Conservation (phyloP, 305 asterid species). For the Petunia hybrid region DNA sequence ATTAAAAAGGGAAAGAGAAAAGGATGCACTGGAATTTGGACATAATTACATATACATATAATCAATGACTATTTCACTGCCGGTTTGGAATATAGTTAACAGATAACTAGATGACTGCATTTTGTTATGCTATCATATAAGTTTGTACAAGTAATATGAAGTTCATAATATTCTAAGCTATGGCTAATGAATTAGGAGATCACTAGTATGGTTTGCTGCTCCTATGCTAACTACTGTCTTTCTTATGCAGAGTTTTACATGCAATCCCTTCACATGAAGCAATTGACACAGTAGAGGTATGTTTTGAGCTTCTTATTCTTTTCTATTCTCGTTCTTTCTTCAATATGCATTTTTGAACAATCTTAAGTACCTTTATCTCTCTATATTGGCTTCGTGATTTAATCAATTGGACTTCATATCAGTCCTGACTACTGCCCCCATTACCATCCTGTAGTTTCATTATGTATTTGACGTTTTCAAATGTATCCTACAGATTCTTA, state of each 20-base stretch:
- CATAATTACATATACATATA: conserved; percentile 4
- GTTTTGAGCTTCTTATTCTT: conserved; percentile 18
- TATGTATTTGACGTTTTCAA: conserved; percentile 10
- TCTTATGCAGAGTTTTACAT: conserved; percentile 77
- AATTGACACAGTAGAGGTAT: conserved; percentile 98
- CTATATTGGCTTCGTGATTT: neutral
- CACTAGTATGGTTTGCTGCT: neutral
- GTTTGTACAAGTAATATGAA: neutral
- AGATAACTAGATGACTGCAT: neutral
- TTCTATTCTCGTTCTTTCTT: conserved; percentile 18
- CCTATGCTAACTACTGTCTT: conserved; percentile 5
- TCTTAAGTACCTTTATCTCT: neutral
- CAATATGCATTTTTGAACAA: neutral
- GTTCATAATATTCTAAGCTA: conserved; percentile 5
- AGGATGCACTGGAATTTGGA: neutral
- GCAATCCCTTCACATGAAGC: conserved; percentile 98
- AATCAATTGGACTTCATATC: neutral
- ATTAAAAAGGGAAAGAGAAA: neutral
- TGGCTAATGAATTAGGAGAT: conserved; percentile 7
- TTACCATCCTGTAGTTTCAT: neutral
- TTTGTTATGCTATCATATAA: neutral
- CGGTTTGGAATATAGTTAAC: conserved; percentile 8
- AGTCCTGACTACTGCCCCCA: neutral
- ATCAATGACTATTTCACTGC: neutral
- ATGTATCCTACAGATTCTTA: conserved; percentile 20